Conservation (phyloP, 345 rosid species). For the Hevea brasiliensis region DNA sequence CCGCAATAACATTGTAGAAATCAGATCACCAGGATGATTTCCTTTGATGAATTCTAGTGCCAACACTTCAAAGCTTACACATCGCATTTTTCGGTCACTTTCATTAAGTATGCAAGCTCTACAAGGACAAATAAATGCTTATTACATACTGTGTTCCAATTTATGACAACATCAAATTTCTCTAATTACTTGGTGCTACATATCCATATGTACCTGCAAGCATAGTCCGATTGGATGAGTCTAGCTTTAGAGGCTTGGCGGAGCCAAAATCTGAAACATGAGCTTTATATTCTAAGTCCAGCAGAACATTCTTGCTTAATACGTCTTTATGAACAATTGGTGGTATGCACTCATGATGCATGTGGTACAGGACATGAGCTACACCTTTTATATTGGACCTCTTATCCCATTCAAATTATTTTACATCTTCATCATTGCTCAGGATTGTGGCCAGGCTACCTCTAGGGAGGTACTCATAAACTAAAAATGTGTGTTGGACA, state of each 20-base stretch:
- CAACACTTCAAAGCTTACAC: slow-evolving; percentile 19
- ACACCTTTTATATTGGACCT: slow-evolving; percentile 20
- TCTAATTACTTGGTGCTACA: slow-evolving; percentile 24
- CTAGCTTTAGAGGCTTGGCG: background rate
- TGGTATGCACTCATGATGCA: slow-evolving; percentile 17
- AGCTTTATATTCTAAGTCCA: slow-evolving; percentile 11
- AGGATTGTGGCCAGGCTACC: slow-evolving; percentile 31
- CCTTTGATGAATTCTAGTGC: slow-evolving; percentile 16
- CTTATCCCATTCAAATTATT: slow-evolving; percentile 26
- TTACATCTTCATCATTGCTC: slow-evolving; percentile 8
- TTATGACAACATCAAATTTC: too few relatives aligned
- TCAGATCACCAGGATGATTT: slow-evolving; percentile 9
- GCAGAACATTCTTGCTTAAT: slow-evolving; percentile 13
- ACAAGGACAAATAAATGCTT: too few relatives aligned
- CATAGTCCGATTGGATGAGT: slow-evolving; percentile 3
- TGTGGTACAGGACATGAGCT: background rate
- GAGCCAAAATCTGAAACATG: slow-evolving; percentile 22
- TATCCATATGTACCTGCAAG: slow-evolving; percentile 21
- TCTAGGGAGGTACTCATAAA: slow-evolving; percentile 33
- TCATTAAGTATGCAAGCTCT: slow-evolving; percentile 20
- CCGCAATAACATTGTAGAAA: background rate
- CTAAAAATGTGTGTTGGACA: slow-evolving; percentile 27
- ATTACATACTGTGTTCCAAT: too few relatives aligned
- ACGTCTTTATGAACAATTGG: slow-evolving; percentile 15
- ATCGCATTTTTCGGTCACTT: slow-evolving; percentile 15